Conservation (phyloP, 306 rosid genomes). For the Vigna unguiculata region DNA sequence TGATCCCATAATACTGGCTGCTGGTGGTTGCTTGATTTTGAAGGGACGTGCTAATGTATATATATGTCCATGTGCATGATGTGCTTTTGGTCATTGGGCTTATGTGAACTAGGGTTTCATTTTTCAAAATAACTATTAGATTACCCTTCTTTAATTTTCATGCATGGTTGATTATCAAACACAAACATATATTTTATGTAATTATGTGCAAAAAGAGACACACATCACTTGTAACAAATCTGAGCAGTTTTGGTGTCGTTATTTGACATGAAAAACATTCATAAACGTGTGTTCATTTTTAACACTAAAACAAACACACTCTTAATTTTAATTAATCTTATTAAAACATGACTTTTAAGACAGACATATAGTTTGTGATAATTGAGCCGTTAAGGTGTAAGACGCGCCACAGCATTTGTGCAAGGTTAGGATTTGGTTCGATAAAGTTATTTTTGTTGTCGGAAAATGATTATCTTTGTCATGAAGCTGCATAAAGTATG, state of each 20-base stretch:
- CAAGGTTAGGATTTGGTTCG: neutral
- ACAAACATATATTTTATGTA: too few species aligned
- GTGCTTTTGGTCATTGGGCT: neutral
- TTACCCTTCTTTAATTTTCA: too few species aligned
- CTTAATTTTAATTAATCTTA: too few species aligned
- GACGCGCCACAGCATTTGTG: neutral
- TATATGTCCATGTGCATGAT: neutral
- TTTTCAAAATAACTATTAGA: neutral
- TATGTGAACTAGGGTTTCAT: neutral
- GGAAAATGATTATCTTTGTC: neutral
- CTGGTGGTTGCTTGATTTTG: neutral
- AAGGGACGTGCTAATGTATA: neutral
- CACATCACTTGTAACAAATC: too few species aligned
- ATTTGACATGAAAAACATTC: too few species aligned
- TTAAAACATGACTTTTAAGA: too few species aligned
- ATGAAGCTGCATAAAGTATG: conserved; percentile 9
- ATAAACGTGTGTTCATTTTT: too few species aligned
- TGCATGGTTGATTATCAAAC: too few species aligned
- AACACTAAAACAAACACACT: too few species aligned
- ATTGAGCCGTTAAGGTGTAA: neutral
- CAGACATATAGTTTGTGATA: neutral
- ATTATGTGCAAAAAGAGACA: too few species aligned
- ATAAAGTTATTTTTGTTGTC: neutral
- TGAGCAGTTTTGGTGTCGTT: too few species aligned
- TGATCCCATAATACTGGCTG: neutral